Evolutionary conservation across 352 stramenopile genomes (phyloP).

Genomic region (Plasmopara muralis): DNA sequence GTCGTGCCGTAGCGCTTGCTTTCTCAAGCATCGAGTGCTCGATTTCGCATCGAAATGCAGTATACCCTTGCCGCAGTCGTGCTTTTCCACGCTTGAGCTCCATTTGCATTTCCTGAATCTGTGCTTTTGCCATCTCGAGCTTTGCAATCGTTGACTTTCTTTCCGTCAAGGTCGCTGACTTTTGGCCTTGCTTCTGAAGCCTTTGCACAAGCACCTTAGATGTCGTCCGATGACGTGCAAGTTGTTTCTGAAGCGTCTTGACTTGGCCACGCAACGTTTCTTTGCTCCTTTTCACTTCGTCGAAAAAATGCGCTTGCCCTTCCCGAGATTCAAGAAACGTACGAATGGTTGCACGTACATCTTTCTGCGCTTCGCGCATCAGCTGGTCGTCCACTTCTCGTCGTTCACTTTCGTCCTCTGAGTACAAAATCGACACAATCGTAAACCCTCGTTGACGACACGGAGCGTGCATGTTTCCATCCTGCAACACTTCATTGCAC

Average conservation of each 20-base stretch:
- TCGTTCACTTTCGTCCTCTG: constrained; percentile 42
- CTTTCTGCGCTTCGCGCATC: constrained; percentile 37
- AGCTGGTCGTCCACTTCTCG: constrained; percentile 40
- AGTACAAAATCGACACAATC: constrained; percentile 55
- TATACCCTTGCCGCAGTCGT: constrained; percentile 44
- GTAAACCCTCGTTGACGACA: constrained; percentile 57
- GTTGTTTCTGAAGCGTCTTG: constrained; percentile 32
- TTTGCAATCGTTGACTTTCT: constrained; percentile 32
- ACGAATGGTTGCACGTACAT: constrained; percentile 50
- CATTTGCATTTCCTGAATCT: constrained; percentile 30
- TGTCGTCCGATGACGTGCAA: constrained; percentile 24
- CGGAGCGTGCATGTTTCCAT: constrained; percentile 62
- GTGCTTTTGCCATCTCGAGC: constrained; percentile 30
- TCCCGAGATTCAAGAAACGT: constrained; percentile 50
- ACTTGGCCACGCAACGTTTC: constrained; percentile 33
- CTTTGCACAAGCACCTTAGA: constrained; percentile 16
- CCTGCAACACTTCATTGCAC: constrained; percentile 57
- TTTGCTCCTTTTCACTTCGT: constrained; percentile 47
- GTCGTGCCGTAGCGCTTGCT: constrained; percentile 40
- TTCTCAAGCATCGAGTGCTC: constrained; percentile 46
- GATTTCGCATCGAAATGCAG: constrained; percentile 53
- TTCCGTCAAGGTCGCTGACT: constrained; percentile 26
- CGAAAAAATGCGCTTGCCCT: constrained; percentile 58
- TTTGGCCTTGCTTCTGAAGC: constrained; percentile 14
- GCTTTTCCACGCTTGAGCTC: constrained; percentile 40